These are phyloP conservation scores for Amphibolis antarctica DNA, from an alignment of 106 monocot species.

Conservation along the genomic window DNA sequence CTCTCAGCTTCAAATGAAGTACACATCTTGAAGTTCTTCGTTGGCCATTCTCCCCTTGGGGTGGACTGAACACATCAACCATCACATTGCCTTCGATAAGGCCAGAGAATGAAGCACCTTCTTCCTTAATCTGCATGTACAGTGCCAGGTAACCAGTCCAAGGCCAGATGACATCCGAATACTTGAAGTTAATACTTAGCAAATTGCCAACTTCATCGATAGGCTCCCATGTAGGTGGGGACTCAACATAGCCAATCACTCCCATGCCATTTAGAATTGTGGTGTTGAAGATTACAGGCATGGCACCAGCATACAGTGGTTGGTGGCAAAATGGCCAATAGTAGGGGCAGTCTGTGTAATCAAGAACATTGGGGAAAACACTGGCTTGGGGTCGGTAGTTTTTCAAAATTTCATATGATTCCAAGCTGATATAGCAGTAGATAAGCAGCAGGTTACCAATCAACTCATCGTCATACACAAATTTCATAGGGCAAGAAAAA, in stretches of 20 bases:
- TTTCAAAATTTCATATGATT: conserved; percentile 78
- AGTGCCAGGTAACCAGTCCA: conserved; percentile 91
- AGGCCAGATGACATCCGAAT: conserved; percentile 95
- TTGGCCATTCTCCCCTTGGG: conserved; percentile 25
- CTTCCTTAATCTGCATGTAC: conserved; percentile 90
- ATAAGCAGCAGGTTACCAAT: neutral
- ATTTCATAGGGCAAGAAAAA: neutral
- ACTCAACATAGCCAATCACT: conserved; percentile 69
- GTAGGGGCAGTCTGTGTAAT: conserved; percentile 89
- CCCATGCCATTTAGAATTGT: conserved; percentile 97
- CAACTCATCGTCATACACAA: conserved; percentile 1
- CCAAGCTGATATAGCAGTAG: conserved; percentile 31
- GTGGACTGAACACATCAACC: conserved; percentile 51
- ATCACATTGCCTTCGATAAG: conserved; percentile 73
- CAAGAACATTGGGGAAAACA: conserved; percentile 80
- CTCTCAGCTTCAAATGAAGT: conserved; percentile 62
- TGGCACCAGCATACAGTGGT: conserved; percentile 84
- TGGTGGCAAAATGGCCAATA: conserved; percentile 95
- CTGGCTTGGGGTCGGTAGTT: conserved; percentile 75
- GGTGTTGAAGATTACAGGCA: conserved; percentile 94
- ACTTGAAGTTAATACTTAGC: conserved; percentile 71
- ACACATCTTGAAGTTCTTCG: conserved; percentile 46
- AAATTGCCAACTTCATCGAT: conserved; percentile 83
- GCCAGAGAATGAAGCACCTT: conserved; percentile 79
- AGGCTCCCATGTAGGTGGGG: conserved; percentile 69